A percentile compares a stretch with the other conserved stretches of the same genome.
Conservation (phyloP, 495 filamentous ascomycete genomes). For the Patellaria atrata region DNA sequence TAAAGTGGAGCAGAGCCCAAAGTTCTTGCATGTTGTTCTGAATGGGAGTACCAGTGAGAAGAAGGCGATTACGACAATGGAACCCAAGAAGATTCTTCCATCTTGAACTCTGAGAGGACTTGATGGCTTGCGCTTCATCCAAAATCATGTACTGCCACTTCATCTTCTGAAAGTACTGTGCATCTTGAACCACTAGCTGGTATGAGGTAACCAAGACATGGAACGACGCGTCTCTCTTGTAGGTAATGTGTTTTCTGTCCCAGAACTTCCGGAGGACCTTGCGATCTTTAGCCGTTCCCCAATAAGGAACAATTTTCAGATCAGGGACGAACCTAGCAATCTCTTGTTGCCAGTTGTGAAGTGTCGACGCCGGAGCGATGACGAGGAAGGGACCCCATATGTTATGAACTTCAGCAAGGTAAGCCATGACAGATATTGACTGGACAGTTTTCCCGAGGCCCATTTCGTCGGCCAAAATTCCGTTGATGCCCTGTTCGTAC, state of each 20-base stretch:
- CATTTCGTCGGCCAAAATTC: conserved; percentile 98
- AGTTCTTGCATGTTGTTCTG: conserved; percentile 99
- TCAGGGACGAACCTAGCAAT: conserved; percentile 86
- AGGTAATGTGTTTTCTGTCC: conserved; percentile 94
- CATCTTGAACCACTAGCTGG: conserved; percentile 89
- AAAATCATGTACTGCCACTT: conserved; percentile 99
- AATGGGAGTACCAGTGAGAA: conserved; percentile 93
- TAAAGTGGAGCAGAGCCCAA: conserved; percentile 96
- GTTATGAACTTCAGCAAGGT: conserved; percentile 89
- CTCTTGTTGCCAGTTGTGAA: conserved; percentile 99
- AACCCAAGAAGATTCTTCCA: conserved; percentile 95
- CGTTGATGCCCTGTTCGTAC: conserved; percentile 99
- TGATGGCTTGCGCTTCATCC: conserved; percentile 97
- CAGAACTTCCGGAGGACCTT: conserved; percentile 97
- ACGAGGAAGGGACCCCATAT: conserved; percentile 98
- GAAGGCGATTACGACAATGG: conserved; percentile 84
- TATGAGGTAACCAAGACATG: conserved; percentile 96
- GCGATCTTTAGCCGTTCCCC: conserved; percentile 86
- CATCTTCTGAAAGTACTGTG: conserved; percentile 95
- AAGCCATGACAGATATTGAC: conserved; percentile 98
- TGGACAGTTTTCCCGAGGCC: conserved; percentile 98
- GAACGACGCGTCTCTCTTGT: conserved; percentile 82
- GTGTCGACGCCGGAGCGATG: conserved; percentile 86
- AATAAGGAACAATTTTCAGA: conserved; percentile 91
- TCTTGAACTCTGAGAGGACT: conserved; percentile 86